Percentiles rank a stretch among this genome's conserved stretches.
Conservation (phyloP, 192 early-diverging fungal species). For the Lunasporangiospora selenospora region DNA sequence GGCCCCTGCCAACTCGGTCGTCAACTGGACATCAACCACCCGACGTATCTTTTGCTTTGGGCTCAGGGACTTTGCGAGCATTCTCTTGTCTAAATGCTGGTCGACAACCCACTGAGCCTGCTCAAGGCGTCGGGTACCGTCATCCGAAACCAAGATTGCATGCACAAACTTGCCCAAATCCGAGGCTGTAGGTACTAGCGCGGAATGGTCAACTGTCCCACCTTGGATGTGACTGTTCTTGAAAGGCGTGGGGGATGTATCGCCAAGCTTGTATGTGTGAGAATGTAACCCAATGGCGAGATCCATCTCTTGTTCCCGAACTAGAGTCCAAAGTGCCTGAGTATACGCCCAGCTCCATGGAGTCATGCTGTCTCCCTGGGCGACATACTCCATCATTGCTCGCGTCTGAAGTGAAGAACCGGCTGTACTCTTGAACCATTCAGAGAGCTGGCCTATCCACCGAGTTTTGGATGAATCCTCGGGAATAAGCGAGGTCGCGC, state of each 20-base stretch:
- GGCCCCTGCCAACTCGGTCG: conserved; percentile 27
- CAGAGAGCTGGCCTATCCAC: conserved; percentile 24
- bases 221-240: too few relatives aligned
- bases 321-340: not conserved
- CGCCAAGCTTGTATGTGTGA: conserved; percentile 9
- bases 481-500: not conserved
- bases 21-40: conserved; percentile 6
- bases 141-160: conserved; percentile 3
- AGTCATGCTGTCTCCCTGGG: too few relatives aligned
- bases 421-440: conserved; percentile 23
- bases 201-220: not conserved
- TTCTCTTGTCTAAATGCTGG: conserved; percentile 14
- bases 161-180: conserved; percentile 13
- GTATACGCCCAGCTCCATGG: conserved; percentile 8
- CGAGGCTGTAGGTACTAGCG: not conserved
- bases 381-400: conserved; percentile 19
- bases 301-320: conserved; percentile 19
- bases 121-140: conserved; percentile 8
- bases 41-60: not conserved
- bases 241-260: not conserved
- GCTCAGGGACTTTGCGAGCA: not conserved
- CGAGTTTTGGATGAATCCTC: not conserved
- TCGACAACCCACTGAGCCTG: conserved; percentile 35
- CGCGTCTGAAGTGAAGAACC: conserved; percentile 2
- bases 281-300: conserved; percentile 14